phyloP scores from a whole-genome alignment of 2,329 filamentous ascomycete species.

The Penicillium sp. region DNA sequence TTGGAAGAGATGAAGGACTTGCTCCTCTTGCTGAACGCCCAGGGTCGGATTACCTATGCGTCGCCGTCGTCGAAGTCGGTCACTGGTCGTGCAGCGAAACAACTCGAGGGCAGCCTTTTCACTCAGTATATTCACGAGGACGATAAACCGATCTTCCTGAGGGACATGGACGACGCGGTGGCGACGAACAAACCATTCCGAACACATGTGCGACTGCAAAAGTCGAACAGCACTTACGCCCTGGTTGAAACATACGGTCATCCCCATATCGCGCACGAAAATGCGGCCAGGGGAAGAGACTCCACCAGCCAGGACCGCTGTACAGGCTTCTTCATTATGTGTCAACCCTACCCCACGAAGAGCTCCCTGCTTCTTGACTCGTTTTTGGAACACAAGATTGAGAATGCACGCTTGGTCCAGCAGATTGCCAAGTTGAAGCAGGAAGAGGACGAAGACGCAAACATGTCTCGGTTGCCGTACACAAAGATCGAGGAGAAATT shows the following conservation, averaged over 20 bases:
- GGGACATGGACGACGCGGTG: conserved; percentile 88
- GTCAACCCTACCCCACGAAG: conserved; percentile 84
- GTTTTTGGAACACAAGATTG: conserved; percentile 94
- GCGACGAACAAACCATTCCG: conserved; percentile 76
- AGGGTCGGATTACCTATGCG: conserved; percentile 82
- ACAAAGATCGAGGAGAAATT: conserved; percentile 30
- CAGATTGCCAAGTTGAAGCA: conserved; percentile 81
- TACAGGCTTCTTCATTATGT: conserved; percentile 91
- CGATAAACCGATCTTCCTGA: conserved; percentile 77
- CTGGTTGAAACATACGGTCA: conserved; percentile 94
- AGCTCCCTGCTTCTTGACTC: conserved; percentile 85
- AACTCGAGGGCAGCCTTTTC: conserved; percentile 74
- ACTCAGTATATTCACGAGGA: conserved; percentile 83
- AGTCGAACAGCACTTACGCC: conserved; percentile 69
- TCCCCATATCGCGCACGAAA: conserved; percentile 72
- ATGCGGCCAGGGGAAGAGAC: conserved; percentile 64
- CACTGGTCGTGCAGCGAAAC: conserved; percentile 71
- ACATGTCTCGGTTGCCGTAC: conserved; percentile 62
- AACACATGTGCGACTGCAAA: conserved; percentile 82
- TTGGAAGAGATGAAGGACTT: conserved; percentile 89
- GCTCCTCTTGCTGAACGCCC: conserved; percentile 80
- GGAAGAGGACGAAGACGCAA: conserved; percentile 80
- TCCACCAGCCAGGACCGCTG: conserved; percentile 70
- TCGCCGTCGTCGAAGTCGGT: conserved; percentile 74
- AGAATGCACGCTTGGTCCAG: conserved; percentile 83